phyloP scores from a whole-genome alignment of 768 basidiomycete genomes.

The Amanita brunnescens region DNA sequence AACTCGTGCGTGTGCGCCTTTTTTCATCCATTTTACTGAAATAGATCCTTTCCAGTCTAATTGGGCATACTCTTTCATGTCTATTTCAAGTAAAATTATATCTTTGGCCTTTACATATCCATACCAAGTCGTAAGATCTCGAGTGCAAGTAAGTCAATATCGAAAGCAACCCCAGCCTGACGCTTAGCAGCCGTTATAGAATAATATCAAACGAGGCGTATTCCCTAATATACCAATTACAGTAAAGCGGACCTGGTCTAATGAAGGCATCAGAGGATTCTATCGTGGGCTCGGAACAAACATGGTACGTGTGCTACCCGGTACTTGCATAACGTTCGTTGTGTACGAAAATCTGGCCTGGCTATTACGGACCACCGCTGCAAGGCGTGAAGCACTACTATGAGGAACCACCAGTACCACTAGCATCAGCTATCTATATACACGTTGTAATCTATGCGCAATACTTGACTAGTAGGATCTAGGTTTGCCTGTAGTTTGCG shows the following conservation, averaged over 20 bases:
- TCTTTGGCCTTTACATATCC: slow-evolving; percentile 88
- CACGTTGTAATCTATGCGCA: neutral
- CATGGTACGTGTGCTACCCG: slow-evolving; percentile 88
- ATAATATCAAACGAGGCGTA: slow-evolving; percentile 52
- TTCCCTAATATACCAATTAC: slow-evolving; percentile 83
- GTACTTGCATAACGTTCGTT: slow-evolving; percentile 96
- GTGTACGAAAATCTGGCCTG: slow-evolving; percentile 93
- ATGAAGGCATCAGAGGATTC: slow-evolving; percentile 80
- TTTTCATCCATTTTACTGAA: neutral
- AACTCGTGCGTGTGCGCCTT: slow-evolving; percentile 54
- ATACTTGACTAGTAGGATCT: neutral
- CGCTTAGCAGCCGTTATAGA: slow-evolving; percentile 32
- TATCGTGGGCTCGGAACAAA: slow-evolving; percentile 95
- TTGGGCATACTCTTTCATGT: slow-evolving; percentile 84
- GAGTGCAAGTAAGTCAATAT: slow-evolving; percentile 64
- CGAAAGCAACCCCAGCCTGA: neutral
- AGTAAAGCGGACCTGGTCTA: slow-evolving; percentile 68
- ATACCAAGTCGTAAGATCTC: slow-evolving; percentile 92
- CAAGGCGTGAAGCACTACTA: slow-evolving; percentile 31
- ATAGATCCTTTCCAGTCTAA: slow-evolving; percentile 57
- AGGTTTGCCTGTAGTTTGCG: neutral
- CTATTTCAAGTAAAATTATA: slow-evolving; percentile 79
- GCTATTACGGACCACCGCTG: slow-evolving; percentile 61
- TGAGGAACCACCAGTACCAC: too few species aligned
- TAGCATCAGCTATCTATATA: neutral